Conservation (phyloP, 2,329 filamentous ascomycete genomes). For the Xylaria multiplex region DNA sequence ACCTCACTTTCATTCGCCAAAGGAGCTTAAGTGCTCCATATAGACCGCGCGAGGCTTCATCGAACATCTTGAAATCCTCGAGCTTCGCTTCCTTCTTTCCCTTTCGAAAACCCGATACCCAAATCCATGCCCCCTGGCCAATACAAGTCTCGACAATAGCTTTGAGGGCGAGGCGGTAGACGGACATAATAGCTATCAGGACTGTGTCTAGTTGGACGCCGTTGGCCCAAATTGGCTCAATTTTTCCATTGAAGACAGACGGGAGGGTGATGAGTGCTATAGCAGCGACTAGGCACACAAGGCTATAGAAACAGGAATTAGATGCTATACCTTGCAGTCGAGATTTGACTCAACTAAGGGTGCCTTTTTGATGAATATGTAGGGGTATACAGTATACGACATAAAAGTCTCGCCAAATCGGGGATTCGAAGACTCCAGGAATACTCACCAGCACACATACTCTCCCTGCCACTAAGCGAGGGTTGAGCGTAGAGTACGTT, state of each 20-base stretch:
- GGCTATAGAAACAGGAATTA: conserved; percentile 10
- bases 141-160: conserved; percentile 51
- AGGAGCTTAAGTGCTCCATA: conserved; percentile 50
- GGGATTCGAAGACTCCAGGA: neutral
- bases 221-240: conserved; percentile 46
- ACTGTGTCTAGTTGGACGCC: conserved; percentile 50
- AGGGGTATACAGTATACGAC: neutral
- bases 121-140: conserved; percentile 54
- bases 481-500: conserved; percentile 42
- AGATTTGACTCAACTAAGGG: neutral
- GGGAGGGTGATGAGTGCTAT: conserved; percentile 47
- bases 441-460: conserved; percentile 47
- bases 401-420: neutral
- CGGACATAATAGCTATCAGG: conserved; percentile 52
- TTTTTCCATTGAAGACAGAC: conserved; percentile 46
- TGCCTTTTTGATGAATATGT: neutral
- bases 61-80: conserved; percentile 54
- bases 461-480: conserved; percentile 53
- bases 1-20: conserved; percentile 52
- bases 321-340: neutral
- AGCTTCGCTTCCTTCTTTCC: conserved; percentile 48
- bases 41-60: conserved; percentile 52
- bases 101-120: conserved; percentile 51
- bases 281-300: conserved; percentile 46
- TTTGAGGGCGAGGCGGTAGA: conserved; percentile 51